Conservation (phyloP, 768 basidiomycete genomes). For the Lentinula aciculospora region DNA sequence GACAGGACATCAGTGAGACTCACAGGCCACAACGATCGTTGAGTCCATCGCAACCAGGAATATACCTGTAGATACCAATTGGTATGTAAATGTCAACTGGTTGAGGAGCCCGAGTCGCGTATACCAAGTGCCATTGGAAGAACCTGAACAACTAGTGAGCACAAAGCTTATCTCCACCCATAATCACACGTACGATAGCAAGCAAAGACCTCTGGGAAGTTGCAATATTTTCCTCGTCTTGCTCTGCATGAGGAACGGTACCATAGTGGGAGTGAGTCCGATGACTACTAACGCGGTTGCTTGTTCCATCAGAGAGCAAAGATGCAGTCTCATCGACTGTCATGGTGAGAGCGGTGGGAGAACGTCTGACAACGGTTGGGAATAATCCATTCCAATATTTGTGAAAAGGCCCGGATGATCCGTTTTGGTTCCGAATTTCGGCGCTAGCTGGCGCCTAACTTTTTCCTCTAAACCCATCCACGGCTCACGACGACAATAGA, state of each 20-base stretch:
- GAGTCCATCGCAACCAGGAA: conserved; percentile 44
- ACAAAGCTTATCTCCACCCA: not conserved
- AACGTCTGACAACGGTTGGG: no score
- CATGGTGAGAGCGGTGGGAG: conserved; percentile 14
- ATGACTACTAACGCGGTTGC: not conserved
- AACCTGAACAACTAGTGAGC: conserved; percentile 20
- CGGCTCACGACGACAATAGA: not conserved
- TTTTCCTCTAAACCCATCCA: not conserved
- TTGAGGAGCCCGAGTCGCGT: not conserved
- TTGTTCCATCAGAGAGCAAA: conserved; percentile 17
- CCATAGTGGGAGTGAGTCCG: conserved; percentile 10
- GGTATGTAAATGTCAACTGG: not conserved
- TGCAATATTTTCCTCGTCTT: not conserved
- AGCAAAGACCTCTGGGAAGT: conserved; percentile 7
- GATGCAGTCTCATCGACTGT: conserved; percentile 27
- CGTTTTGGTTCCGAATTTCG: not conserved
- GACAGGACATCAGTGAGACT: conserved; percentile 3
- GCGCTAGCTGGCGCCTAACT: not conserved
- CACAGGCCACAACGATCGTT: conserved; percentile 44
- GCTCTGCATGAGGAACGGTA: conserved; percentile 2
- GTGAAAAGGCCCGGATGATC: not conserved
- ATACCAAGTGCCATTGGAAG: conserved; percentile 41
- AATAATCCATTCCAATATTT: no score
- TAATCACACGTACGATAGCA: conserved; percentile 16
- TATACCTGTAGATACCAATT: conserved; percentile 14